Base-by-base conservation (phyloP, 2,329 filamentous ascomycete genomes). In the Neofusicoccum ribis region DNA sequence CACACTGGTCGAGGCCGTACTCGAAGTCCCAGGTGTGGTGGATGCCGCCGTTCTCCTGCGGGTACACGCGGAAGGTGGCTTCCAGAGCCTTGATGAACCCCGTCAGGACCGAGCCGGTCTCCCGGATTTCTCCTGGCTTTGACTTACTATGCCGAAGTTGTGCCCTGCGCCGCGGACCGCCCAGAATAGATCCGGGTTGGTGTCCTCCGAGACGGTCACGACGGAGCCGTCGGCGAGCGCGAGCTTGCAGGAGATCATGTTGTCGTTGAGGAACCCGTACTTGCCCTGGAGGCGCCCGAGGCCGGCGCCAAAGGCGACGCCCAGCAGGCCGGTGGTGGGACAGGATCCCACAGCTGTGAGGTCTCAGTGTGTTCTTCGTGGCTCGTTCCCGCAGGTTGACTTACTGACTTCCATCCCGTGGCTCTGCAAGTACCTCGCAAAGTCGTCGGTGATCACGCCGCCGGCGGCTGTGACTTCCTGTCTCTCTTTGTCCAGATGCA, bases 151-250 rank as follows among this genome's bases (percentile, higher is more conserved):
- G 5, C 80, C 81, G 64, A 82, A 83, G 63, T 80, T 81, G 67
- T 80, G 77, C 0, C 81, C 80, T 2, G 80, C 81, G 31, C 81
- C 81, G 3, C 76, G 73, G 15, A 83, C 64, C 17, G 77, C 80
- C 82, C 81, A 84, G 71, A 83, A 85, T 2, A 84, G 73, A 54
- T 84, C 82, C 0, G 71, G 27, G 44, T 86, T 80, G 68, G 84
- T 76, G 0, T 71, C 70, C 15, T 78, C 72, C 1, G 81, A 84
- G 0, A 76, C 75, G 1, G 69, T 74, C 8, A 78, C 71, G 37
- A 80, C 71, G 6, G 70, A 69, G 0, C 80, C 80, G 65, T 79
- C 73, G 0, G 80, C 79, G 9, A 81, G 72, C 1, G 82, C 79
- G 0, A 82, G 72, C 2, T 72, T 76, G 11, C 72, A 77, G 0